Conservation (phyloP, 73 alveolate species). For the Stentor coeruleus region DNA sequence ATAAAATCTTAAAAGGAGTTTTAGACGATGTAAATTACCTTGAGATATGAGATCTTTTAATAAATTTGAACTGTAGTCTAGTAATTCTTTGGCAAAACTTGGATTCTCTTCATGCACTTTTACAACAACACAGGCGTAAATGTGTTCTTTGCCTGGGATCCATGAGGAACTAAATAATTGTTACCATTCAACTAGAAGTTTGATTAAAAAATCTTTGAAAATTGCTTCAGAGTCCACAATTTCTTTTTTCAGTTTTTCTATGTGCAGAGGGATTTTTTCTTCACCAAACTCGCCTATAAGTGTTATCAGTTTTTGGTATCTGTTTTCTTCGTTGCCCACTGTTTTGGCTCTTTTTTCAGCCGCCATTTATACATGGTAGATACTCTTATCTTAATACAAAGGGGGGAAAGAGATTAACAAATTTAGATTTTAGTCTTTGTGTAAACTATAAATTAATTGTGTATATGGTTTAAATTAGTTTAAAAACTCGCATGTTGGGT, state of each 20-base stretch:
- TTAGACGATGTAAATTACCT: slow-evolving; percentile 2
- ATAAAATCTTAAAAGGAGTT: slow-evolving; percentile 1
- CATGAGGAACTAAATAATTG: neutral
- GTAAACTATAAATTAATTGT: too few species aligned
- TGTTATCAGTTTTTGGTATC: slow-evolving; percentile 16
- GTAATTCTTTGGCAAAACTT: neutral
- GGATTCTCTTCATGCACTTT: neutral
- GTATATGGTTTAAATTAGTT: too few species aligned
- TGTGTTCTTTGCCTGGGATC: slow-evolving; percentile 19
- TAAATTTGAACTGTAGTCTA: neutral
- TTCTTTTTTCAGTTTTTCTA: slow-evolving; percentile 3
- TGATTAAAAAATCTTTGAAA: neutral
- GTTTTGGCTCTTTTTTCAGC: slow-evolving; percentile 17
- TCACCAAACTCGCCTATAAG: slow-evolving; percentile 25
- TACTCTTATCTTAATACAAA: too few species aligned
- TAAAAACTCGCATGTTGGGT: too few species aligned
- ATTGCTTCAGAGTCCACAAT: neutral
- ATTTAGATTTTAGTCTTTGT: too few species aligned
- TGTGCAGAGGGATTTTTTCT: neutral
- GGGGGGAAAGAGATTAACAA: too few species aligned
- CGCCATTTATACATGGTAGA: slow-evolving; percentile 27
- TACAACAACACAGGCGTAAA: neutral
- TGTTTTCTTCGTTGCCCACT: slow-evolving; percentile 1
- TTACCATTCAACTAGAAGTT: neutral
- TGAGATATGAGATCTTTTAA: neutral